A percentile compares a stretch with the other conserved stretches of the same genome.
phyloP scores from a whole-genome alignment of 768 basidiomycete genomes.

The Chalciporus chontae region DNA sequence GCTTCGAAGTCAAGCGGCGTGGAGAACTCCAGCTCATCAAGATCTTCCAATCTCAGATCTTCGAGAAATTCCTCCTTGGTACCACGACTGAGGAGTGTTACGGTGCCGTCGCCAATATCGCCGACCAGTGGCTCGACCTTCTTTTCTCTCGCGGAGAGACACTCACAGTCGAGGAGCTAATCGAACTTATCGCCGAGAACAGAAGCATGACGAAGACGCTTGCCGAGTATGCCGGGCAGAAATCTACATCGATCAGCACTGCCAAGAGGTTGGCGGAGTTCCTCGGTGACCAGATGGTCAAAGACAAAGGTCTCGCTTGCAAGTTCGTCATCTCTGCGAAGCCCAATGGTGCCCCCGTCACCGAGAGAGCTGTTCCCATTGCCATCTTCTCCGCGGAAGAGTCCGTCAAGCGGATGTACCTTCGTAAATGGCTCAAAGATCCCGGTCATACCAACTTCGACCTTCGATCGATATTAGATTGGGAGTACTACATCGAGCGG shows the following conservation, averaged over 20 bases:
- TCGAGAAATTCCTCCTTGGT: constrained; percentile 95
- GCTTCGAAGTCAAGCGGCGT: constrained; percentile 97
- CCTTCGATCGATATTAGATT: constrained; percentile 90
- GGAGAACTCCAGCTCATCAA: constrained; percentile 99
- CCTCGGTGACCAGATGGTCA: constrained; percentile 97
- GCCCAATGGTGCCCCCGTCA: constrained; percentile 90
- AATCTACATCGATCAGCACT: constrained; percentile 97
- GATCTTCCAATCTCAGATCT: constrained; percentile 97
- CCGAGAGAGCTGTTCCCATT: constrained; percentile 93
- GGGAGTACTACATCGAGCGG: constrained; percentile 98
- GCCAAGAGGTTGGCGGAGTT: constrained; percentile 95
- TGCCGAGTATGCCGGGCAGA: constrained; percentile 93
- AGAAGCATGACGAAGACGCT: constrained; percentile 96
- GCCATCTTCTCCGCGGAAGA: constrained; percentile 98
- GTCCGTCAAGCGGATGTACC: constrained; percentile 80
- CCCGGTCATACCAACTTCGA: constrained; percentile 85
- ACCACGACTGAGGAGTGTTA: constrained; percentile 95
- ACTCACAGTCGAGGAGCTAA: constrained; percentile 85
- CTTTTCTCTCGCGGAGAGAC: constrained; percentile 84
- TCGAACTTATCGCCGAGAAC: constrained; percentile 98
- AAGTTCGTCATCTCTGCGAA: constrained; percentile 98
- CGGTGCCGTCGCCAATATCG: constrained; percentile 86
- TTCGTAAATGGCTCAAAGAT: constrained; percentile 97
- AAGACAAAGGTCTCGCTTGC: constrained; percentile 98
- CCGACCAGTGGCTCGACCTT: constrained; percentile 96